phyloP scores from a whole-genome alignment of 2,329 filamentous ascomycete genomes.

The Claviceps arundinis region DNA sequence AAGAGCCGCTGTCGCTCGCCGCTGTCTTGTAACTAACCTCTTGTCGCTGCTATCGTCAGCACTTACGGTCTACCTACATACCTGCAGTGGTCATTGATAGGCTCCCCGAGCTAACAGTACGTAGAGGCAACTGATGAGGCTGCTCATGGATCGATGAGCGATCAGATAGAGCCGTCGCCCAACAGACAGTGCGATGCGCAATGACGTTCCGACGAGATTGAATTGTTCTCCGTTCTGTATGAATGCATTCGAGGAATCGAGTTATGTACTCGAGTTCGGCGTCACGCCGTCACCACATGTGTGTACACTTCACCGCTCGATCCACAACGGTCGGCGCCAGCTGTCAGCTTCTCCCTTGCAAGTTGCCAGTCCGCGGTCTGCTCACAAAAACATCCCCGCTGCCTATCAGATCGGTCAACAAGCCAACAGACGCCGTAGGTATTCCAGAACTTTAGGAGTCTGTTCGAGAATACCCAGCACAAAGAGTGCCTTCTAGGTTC shows the following conservation, averaged over 20 bases:
- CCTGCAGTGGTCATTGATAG: too few relatives aligned
- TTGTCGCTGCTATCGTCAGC: too few relatives aligned
- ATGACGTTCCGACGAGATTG: background rate
- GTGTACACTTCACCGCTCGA: background rate
- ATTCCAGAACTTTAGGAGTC: background rate
- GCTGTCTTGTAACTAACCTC: too few relatives aligned
- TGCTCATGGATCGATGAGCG: too few relatives aligned
- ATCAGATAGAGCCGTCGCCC: too few relatives aligned
- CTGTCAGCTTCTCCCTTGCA: background rate
- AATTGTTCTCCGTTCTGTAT: too few relatives aligned
- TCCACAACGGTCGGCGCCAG: background rate
- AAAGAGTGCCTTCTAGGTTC: background rate
- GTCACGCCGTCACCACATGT: too few relatives aligned
- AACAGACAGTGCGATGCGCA: background rate
- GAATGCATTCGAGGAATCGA: background rate
- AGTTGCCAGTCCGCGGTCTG: background rate
- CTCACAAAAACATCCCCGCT: background rate
- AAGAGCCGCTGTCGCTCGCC: too few relatives aligned
- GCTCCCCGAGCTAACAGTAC: too few relatives aligned
- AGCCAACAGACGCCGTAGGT: background rate
- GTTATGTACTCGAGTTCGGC: background rate
- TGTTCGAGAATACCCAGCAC: background rate
- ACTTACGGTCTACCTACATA: too few relatives aligned
- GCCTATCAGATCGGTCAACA: background rate
- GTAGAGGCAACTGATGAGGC: too few relatives aligned